Evolutionary conservation across 768 basidiomycete species (phyloP).

Genomic region (Mrakia gelida): DNA sequence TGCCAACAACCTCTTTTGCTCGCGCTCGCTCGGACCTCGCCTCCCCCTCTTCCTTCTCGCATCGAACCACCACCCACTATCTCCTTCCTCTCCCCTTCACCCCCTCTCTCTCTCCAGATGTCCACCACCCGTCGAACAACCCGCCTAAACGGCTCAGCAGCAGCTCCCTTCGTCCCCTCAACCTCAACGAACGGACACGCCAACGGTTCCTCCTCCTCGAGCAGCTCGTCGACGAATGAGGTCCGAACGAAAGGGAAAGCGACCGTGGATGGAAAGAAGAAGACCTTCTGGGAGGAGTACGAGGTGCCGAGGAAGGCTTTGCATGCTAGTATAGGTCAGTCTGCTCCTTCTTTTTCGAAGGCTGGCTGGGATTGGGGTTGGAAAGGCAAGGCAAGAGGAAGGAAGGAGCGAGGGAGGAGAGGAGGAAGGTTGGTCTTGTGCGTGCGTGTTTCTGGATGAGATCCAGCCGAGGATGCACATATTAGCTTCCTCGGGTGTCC

Average conservation of each 20-base stretch:
- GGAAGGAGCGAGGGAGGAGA: neutral
- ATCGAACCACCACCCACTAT: neutral
- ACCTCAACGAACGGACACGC: slow-evolving; percentile 16
- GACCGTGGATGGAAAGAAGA: neutral
- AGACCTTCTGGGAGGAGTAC: slow-evolving; percentile 28
- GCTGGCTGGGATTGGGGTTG: neutral
- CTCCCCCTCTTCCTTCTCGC: neutral
- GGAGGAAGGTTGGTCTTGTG: neutral
- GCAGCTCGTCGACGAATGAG: neutral
- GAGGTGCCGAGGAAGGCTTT: slow-evolving; percentile 84
- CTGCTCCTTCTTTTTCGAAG: neutral
- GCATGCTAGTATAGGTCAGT: slow-evolving; percentile 82
- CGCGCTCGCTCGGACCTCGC: neutral
- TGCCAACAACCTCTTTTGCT: neutral
- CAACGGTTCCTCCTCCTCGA: neutral
- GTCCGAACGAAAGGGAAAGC: neutral
- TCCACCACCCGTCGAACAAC: slow-evolving; percentile 12
- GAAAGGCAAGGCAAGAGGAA: neutral
- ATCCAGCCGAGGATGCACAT: neutral
- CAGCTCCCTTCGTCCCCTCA: neutral
- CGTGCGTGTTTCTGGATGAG: neutral
- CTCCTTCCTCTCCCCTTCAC: neutral
- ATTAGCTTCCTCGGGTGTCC: neutral
- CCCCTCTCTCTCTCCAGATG: neutral
- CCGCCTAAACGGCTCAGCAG: slow-evolving; percentile 3